These are phyloP conservation scores for Pseudodiploospora longispora DNA, from an alignment of 2,329 filamentous ascomycete genomes.

Conservation along the genomic window DNA sequence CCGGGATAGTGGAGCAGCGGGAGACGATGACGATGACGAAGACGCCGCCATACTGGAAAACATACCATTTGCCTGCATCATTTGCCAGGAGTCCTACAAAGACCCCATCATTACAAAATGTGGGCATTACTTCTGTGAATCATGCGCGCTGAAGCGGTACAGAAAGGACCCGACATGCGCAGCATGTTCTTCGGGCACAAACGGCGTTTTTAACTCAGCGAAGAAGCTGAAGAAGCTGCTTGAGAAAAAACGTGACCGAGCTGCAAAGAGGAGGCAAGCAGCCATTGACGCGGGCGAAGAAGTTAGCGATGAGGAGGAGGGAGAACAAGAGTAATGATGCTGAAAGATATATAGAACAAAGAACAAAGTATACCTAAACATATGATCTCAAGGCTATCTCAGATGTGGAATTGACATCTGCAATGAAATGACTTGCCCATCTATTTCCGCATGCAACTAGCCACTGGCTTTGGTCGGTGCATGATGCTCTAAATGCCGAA, in stretches of 20 bases:
- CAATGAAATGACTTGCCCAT: no score
- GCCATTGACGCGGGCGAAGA: constrained; percentile 44
- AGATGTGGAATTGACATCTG: no score
- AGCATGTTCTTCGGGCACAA: constrained; percentile 75
- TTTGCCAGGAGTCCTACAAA: constrained; percentile 73
- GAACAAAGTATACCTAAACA: no score
- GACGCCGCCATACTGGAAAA: constrained; percentile 69
- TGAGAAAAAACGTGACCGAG: constrained; percentile 60
- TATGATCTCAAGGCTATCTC: no score
- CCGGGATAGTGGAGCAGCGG: constrained; percentile 25
- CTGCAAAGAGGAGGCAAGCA: constrained; percentile 47
- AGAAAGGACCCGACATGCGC: constrained; percentile 80
- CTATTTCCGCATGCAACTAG: no score
- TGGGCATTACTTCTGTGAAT: constrained; percentile 92
- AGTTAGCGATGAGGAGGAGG: constrained; percentile 36
- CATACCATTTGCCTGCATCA: constrained; percentile 84
- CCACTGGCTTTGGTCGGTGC: no score
- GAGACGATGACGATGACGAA: constrained; percentile 37
- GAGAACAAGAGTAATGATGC: constrained; percentile 8
- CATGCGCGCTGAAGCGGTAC: constrained; percentile 80
- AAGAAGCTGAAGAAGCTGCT: constrained; percentile 76
- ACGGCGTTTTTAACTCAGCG: constrained; percentile 82
- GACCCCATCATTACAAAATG: constrained; percentile 81
- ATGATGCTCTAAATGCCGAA: no score
- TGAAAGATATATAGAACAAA: no score